A percentile compares a stretch with the other conserved stretches of the same genome.
phyloP scores from a whole-genome alignment of 129 eudicot species.

The Oenanthe sinensis region DNA sequence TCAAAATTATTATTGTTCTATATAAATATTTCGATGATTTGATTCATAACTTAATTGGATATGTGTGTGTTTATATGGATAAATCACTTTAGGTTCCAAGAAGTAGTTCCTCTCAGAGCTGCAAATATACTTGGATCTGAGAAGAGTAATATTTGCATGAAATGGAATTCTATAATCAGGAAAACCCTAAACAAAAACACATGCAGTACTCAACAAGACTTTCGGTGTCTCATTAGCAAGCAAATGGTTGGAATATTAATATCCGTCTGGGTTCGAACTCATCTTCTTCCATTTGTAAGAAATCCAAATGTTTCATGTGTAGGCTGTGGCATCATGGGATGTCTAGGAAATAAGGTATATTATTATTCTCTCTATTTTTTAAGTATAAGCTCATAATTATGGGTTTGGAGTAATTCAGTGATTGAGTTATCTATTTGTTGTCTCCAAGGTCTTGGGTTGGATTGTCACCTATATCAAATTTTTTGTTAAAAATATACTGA shows the following conservation, averaged over 20 bases:
- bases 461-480: too few species aligned
- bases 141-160: conserved; percentile 30
- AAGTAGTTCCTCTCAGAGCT: conserved; percentile 62
- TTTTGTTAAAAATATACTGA: too few species aligned
- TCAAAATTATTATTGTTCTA: background rate
- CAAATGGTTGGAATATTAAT: conserved; percentile 76
- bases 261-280: conserved; percentile 65
- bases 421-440: too few species aligned
- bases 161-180: conserved; percentile 54
- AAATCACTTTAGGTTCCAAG: conserved; percentile 47
- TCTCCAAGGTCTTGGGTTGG: too few species aligned
- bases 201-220: conserved; percentile 20
- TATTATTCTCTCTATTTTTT: background rate
- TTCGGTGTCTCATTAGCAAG: conserved; percentile 46
- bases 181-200: conserved; percentile 32
- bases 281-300: conserved; percentile 36
- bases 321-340: conserved; percentile 83
- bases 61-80: background rate
- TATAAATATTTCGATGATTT: too few species aligned
- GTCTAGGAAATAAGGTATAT: conserved; percentile 79
- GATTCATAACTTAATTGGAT: background rate
- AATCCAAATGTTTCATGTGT: conserved; percentile 59
- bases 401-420: too few species aligned
- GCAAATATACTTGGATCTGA: conserved; percentile 46
- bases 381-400: too few species aligned